A percentile compares a stretch with the other conserved stretches of the same genome.
phyloP scores from a whole-genome alignment of 345 rosid species.

The Salix dunnii region DNA sequence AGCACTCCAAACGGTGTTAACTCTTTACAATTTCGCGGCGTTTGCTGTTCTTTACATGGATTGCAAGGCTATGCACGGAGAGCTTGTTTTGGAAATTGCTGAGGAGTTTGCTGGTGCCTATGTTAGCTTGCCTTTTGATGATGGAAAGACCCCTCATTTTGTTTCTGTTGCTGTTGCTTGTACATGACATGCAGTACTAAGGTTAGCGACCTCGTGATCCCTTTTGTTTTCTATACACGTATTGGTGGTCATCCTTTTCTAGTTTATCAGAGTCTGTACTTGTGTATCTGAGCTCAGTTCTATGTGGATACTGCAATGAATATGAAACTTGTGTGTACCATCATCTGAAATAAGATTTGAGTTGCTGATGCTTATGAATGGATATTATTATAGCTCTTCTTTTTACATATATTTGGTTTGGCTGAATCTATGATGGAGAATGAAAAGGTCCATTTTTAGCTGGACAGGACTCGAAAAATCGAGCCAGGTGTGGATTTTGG shows the following conservation, averaged over 20 bases:
- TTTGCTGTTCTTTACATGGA: conserved; percentile 58
- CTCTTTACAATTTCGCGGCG: conserved; percentile 47
- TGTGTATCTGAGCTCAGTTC: background rate
- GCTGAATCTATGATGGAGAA: background rate
- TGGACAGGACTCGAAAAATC: background rate
- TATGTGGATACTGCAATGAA: background rate
- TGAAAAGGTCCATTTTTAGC: background rate
- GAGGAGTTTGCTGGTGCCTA: conserved; percentile 64
- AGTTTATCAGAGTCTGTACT: background rate
- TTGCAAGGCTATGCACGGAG: conserved; percentile 64
- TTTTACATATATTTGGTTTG: background rate
- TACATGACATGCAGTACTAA: conserved; percentile 1
- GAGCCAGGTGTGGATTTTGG: background rate
- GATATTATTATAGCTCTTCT: too few relatives aligned
- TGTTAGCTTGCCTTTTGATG: conserved; percentile 71
- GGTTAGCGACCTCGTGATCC: background rate
- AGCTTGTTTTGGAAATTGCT: conserved; percentile 70
- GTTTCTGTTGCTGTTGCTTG: conserved; percentile 38
- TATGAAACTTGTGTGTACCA: conserved; percentile 13
- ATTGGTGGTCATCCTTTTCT: background rate
- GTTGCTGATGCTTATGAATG: background rate
- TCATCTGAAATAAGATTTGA: background rate
- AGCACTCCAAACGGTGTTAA: conserved; percentile 25
- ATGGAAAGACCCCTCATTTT: conserved; percentile 64
- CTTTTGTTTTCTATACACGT: background rate